Conservation (phyloP, 2,329 filamentous ascomycete species). For the Daldinia sp. region DNA sequence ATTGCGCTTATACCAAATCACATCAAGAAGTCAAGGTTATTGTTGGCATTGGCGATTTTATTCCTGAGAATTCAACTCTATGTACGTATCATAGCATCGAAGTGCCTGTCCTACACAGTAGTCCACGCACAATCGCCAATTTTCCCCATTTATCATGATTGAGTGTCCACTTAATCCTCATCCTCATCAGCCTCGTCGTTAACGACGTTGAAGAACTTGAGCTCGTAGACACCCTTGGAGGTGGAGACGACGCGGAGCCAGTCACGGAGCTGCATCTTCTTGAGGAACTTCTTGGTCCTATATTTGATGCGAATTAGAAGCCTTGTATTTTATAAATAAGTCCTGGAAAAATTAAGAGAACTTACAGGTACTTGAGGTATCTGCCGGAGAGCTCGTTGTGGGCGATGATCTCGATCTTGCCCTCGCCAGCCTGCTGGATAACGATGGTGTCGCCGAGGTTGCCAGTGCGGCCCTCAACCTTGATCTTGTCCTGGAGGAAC, state of each 20-base stretch:
- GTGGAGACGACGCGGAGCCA: constrained; percentile 99
- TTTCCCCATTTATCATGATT: constrained; percentile 27
- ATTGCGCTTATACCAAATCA: constrained; percentile 9
- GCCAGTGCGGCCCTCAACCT: constrained; percentile 97
- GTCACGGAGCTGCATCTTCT: constrained; percentile 99
- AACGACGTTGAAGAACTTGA: constrained; percentile 99
- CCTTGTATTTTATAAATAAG: not conserved
- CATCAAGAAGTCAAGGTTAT: not conserved
- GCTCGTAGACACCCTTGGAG: constrained; percentile 98
- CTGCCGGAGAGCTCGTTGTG: constrained; percentile 98
- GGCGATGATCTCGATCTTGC: constrained; percentile 97
- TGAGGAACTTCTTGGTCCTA: constrained; percentile 99
- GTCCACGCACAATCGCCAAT: constrained; percentile 37
- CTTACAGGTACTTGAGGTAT: constrained; percentile 99
- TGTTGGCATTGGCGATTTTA: constrained; percentile 31
- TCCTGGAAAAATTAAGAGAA: constrained; percentile 42
- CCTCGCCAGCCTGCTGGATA: constrained; percentile 92
- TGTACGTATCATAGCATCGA: constrained; percentile 36
- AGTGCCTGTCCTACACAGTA: constrained; percentile 40
- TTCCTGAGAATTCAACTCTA: constrained; percentile 45
- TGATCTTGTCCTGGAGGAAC: constrained; percentile 99
- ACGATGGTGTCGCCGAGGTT: constrained; percentile 95
- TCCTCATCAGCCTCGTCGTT: constrained; percentile 98
- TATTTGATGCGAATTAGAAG: constrained; percentile 15
- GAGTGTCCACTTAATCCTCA: constrained; percentile 81